Base-by-base conservation (phyloP, 805 yeast species). In the Grigorovia transvaalensis region DNA sequence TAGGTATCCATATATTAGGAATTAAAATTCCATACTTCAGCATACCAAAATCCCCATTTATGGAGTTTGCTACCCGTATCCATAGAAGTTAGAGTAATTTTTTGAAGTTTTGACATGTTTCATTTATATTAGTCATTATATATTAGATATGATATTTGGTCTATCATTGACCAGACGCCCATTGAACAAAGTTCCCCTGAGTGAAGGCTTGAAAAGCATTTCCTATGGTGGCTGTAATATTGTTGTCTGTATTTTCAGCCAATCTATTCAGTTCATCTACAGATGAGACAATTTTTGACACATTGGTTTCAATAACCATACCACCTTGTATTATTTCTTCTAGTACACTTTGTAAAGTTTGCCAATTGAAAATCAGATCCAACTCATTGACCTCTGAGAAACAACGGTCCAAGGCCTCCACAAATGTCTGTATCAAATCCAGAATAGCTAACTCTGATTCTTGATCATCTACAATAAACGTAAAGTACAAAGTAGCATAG, bases 291-390 rank as follows among this genome's bases (percentile, higher is more conserved):
- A 93, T 89, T 54, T 84, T 80, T 27, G 71, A 63, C 19, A 89
- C 88, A 58, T 84, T 88, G 1, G 98, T 90, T 65, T 93, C 99
- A 41, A 93, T 86, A 9, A 93, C 99, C 95, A 93, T 84, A 0
- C 99, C 99, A 27, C 98, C 99, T 65, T 93, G 98, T 1, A 93
- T 84, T 38, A 93, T 85, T 61, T 93, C 98, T 60, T 84, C 93
- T 48, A 90, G 68, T 1, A 91, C 96, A 1, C 95, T 84, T 65
- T 91, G 95, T 35, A 91, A 72, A 5, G 89, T 95, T 69, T 93
- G 97, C 98, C 99, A 93, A 17, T 97, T 97, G 71, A 90, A 91
- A n/a, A 93, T 96, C 56, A 93, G 74, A 69, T 93, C 99, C 59
- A 93, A 74, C 65, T 93, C 99, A 67, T 96, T 90, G 7, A 93